These are phyloP conservation scores for Zopfia rhizophila DNA, from an alignment of 2,329 filamentous ascomycete genomes.

Conservation along the genomic window DNA sequence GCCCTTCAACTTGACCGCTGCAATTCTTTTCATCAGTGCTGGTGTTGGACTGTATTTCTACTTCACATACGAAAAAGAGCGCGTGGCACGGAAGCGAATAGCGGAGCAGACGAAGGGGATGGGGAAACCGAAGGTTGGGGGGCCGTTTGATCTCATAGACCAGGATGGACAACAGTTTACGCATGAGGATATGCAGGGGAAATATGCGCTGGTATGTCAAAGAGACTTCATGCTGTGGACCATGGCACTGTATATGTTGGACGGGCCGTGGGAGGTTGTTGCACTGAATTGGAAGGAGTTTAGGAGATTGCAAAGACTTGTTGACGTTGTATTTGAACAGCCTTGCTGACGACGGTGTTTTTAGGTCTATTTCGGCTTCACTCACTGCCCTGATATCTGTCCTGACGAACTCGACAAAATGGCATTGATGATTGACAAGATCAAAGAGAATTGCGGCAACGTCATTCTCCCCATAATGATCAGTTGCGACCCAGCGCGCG, in stretches of 20 bases:
- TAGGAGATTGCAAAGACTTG: neutral
- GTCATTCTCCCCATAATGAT: conserved; percentile 85
- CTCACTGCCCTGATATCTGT: conserved; percentile 98
- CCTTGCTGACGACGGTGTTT: conserved; percentile 13
- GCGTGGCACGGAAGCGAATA: conserved; percentile 87
- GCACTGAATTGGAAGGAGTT: conserved; percentile 2
- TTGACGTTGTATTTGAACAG: neutral
- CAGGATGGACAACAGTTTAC: conserved; percentile 82
- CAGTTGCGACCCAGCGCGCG: conserved; percentile 92
- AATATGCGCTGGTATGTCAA: conserved; percentile 76
- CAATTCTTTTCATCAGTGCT: conserved; percentile 82
- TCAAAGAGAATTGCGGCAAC: conserved; percentile 59
- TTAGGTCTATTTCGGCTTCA: conserved; percentile 97
- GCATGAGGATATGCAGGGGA: conserved; percentile 83
- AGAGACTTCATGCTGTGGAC: neutral
- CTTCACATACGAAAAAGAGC: conserved; percentile 91
- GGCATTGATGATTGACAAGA: conserved; percentile 88
- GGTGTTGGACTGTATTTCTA: conserved; percentile 85
- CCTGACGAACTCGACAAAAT: conserved; percentile 99
- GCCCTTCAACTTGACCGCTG: conserved; percentile 95
- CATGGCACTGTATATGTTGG: neutral
- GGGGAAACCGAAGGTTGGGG: conserved; percentile 91
- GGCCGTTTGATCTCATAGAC: conserved; percentile 83
- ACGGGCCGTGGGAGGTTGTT: neutral
- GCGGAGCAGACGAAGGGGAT: conserved; percentile 94